These are phyloP conservation scores for Boletus austroedulis DNA, from an alignment of 1,284 basidiomycete species.

Conservation along the genomic window DNA sequence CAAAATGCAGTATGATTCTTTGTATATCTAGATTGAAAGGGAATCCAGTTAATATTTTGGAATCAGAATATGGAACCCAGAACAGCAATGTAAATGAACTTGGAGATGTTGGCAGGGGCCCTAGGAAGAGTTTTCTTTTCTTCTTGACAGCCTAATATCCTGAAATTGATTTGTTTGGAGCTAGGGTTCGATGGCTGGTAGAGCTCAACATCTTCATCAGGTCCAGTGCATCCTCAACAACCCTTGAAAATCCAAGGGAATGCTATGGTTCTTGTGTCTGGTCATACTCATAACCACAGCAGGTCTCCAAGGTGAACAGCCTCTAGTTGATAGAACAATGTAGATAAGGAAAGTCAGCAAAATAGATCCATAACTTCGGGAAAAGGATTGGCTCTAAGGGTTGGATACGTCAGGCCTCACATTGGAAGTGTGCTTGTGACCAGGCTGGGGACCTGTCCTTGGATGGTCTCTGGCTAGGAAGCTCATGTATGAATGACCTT, in stretches of 20 bases:
- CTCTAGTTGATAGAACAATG: constrained; percentile 4
- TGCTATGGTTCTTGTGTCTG: constrained; percentile 50
- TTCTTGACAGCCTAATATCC: constrained; percentile 10
- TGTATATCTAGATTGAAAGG: constrained; percentile 41
- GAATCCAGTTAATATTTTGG: constrained; percentile 61
- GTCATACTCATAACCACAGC: constrained; percentile 28
- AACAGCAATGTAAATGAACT: constrained; percentile 54
- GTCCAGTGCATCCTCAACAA: constrained; percentile 49
- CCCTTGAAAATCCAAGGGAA: constrained; percentile 44
- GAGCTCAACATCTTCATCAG: constrained; percentile 53
- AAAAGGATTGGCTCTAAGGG: constrained; percentile 6
- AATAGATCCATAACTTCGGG: constrained; percentile 4
- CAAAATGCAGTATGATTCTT: background rate
- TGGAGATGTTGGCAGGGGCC: constrained; percentile 54
- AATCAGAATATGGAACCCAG: constrained; percentile 57
- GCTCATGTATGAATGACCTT: constrained; percentile 43
- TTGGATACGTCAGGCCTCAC: constrained; percentile 29
- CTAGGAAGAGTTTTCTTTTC: constrained; percentile 30
- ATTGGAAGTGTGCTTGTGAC: constrained; percentile 26
- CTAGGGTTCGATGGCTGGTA: constrained; percentile 55
- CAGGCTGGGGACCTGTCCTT: constrained; percentile 31
- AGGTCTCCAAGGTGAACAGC: constrained; percentile 6
- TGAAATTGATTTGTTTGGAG: constrained; percentile 59
- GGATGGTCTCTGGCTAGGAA: constrained; percentile 41
- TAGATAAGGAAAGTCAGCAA: constrained; percentile 6